Base-by-base conservation (phyloP, 2,329 filamentous ascomycete genomes). In the Biscogniauxia mediterranea region DNA sequence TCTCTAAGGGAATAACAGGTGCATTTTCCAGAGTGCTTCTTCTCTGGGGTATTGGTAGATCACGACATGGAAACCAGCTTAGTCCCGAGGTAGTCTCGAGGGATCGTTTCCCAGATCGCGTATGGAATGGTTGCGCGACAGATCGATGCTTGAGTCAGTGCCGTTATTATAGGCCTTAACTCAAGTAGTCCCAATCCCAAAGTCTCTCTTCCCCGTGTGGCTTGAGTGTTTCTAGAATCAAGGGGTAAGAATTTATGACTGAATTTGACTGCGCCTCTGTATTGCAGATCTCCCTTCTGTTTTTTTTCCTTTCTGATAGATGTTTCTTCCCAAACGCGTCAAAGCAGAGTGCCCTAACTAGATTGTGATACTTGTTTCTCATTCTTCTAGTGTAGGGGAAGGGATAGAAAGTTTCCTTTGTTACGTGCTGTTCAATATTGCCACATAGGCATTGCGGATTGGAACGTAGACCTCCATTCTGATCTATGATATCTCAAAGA, bases 401-500 rank as follows among this genome's bases (percentile, higher is more conserved):
- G 1, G 58, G n/a, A n/a, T 55, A 17, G 46, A 64, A 62, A 0
- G 58, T 59, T 6, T 51, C 15, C n/a, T n/a, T n/a, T n/a, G n/a
- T 5, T 51, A 58, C 61, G 42, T 64, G 57, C 64, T 60, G 64
- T 32, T 60, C 32, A 20, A 64, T 55, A 11, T 64, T 55, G 4
- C 57, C 32, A 21, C 60, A 60, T n/a, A 66, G 42, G 15, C 21
- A 21, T 6, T 56, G 57, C 2, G 60, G 62, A 7, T 59, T 61
- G 0, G 55, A 53, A 1, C 20, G 15, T 5, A 23, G 5, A n/a
- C 60, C 28, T 20, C 71, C 71, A n/a, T 68, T 32, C 2, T 59
- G 64, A n/a, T 69, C 61, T 58, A 74, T 71, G 21, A 75, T 71
- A 1, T 68, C 57, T n/a, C 63, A 59, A 1, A 77, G 56, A 49